Evolutionary conservation across 1,139 yeast genomes (phyloP), one percentile per base, ranked within the genome.

Genomic region (Geotrichum carabidarum): DNA sequence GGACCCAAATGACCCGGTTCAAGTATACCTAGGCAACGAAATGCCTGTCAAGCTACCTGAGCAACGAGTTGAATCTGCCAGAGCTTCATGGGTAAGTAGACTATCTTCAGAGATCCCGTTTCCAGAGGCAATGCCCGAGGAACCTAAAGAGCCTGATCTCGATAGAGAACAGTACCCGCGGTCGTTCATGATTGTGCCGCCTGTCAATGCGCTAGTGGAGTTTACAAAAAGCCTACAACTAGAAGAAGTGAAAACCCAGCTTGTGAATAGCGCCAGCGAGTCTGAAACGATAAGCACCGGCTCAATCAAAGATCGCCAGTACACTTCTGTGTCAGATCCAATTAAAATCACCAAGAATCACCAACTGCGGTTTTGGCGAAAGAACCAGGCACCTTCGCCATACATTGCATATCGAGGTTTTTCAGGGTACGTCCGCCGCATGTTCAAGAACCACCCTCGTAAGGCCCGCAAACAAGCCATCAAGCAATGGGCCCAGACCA

Each of bases 171-270:
- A 40, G 12, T 42, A 48, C 50, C 45, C 44, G 8, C 35, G 38
- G 7, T 30, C 52, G 8, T 53, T 48, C 18, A 53, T 53, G 52
- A 48, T 53, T 38, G 45, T 48, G 8, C 52, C 55, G 4, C 55
- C 50, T 17, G 42, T 50, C 11, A 44, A 44, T 35, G 41, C 53
- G 4, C 40, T 50, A 2, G 49, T 50, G 8, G 49, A 50, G 34
- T 50, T 50, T 31, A 50, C 53, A 22, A 40, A 27, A 5, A 22
- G 36, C 18, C 44, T 50, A 11, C 14, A 49, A 8, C 41, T 45
- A 9, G 38, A 36, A 43, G 34, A 31, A 22, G 27, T 22, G 5
- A 22, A 22, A 22, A 22, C 27, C 4, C 27, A 22, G 27, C 27
- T 5, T 22, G 27, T 22, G 3, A 22, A 22, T 22, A 22, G 27